phyloP scores from a whole-genome alignment of 2,329 filamentous ascomycete species.

The Daldinia sp. region DNA sequence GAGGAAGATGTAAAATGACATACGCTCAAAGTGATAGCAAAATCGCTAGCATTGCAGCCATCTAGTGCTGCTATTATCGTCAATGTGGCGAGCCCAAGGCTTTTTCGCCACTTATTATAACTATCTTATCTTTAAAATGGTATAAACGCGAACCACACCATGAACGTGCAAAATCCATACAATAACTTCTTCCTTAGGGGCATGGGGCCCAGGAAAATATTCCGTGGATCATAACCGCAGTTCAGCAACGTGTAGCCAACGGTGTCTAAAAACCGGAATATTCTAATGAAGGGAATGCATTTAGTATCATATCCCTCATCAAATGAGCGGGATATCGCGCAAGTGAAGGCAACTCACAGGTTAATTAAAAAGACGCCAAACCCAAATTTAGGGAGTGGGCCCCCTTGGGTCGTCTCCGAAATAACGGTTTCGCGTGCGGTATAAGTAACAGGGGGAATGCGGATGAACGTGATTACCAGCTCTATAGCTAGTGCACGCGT shows the following conservation, averaged over 20 bases:
- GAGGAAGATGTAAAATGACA: constrained; percentile 15
- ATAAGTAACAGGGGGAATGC: constrained; percentile 49
- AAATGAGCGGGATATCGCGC: background rate
- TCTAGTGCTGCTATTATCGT: constrained; percentile 18
- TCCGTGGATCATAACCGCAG: constrained; percentile 49
- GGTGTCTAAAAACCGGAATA: constrained; percentile 49
- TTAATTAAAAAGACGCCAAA: constrained; percentile 51
- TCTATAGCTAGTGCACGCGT: constrained; percentile 47
- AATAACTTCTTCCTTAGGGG: constrained; percentile 44
- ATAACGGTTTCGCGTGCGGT: constrained; percentile 48
- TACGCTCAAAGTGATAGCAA: constrained; percentile 17
- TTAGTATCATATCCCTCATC: constrained; percentile 15
- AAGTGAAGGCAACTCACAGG: constrained; percentile 43
- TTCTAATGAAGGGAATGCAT: constrained; percentile 34
- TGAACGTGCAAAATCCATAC: constrained; percentile 48
- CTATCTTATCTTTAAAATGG: constrained; percentile 44
- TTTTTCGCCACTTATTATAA: constrained; percentile 26
- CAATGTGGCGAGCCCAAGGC: constrained; percentile 23
- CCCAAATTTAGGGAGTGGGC: constrained; percentile 47
- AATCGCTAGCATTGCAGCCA: constrained; percentile 18
- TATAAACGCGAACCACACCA: constrained; percentile 52
- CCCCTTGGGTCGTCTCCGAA: constrained; percentile 38
- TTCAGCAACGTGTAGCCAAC: constrained; percentile 50
- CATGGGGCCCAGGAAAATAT: constrained; percentile 46
- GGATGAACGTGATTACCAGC: constrained; percentile 48